These are phyloP conservation scores for Kockovaella imperatae DNA, from an alignment of 768 basidiomycete species.

Conservation along the genomic window DNA sequence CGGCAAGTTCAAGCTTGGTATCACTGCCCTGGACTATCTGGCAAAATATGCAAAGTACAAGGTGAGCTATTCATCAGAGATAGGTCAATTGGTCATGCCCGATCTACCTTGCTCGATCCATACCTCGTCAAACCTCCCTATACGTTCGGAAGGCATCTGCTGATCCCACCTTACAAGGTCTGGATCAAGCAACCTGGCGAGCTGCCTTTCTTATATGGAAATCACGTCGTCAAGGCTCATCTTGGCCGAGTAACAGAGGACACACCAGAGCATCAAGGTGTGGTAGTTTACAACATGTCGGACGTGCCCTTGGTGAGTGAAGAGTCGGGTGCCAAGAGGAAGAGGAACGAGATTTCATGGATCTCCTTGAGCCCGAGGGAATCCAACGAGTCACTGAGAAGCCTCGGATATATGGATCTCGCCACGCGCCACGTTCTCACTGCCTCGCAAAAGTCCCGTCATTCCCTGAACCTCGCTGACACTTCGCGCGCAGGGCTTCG, in stretches of 20 bases:
- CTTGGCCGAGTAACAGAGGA: constrained; percentile 98
- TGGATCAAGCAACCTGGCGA: constrained; percentile 99
- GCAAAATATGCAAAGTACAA: constrained; percentile 98
- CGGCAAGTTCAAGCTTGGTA: constrained; percentile 94
- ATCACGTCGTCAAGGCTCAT: constrained; percentile 96
- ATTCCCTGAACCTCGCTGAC: constrained; percentile 4
- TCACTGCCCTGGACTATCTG: constrained; percentile 85
- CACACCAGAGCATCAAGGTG: constrained; percentile 97
- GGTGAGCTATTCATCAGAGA: constrained; percentile 48
- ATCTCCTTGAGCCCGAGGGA: too few species aligned
- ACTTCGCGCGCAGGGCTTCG: constrained; percentile 66
- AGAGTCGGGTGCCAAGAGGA: too few species aligned
- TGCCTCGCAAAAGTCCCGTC: not conserved
- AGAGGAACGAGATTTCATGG: too few species aligned
- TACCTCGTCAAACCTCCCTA: not conserved
- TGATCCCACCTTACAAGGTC: constrained; percentile 51
- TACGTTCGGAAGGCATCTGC: constrained; percentile 1
- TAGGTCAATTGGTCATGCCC: not conserved
- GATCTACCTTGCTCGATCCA: not conserved
- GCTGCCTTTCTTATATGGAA: constrained; percentile 98
- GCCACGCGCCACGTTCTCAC: not conserved
- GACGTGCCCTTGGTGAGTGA: constrained; percentile 79
- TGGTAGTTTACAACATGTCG: constrained; percentile 91
- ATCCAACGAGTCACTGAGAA: too few species aligned
- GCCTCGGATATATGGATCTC: not conserved